Conservation (phyloP, 2,329 filamentous ascomycete species). For the Trichoderma citrinoviride region DNA sequence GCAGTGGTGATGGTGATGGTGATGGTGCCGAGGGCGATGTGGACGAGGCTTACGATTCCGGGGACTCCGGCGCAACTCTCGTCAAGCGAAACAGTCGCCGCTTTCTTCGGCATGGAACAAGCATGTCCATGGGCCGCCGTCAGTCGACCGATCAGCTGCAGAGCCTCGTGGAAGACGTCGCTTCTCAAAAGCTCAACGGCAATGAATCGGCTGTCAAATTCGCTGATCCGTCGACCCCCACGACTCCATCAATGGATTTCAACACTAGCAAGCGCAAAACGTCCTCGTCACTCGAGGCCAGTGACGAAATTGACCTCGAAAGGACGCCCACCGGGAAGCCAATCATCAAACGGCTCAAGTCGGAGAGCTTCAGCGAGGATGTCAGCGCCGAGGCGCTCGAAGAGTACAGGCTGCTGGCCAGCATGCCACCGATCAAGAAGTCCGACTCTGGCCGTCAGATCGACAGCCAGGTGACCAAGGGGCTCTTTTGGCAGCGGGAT, state of each 20-base stretch:
- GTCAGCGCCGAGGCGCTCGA: constrained; percentile 37
- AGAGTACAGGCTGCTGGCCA: constrained; percentile 48
- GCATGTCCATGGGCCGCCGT: constrained; percentile 41
- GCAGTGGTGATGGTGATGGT: constrained; percentile 36
- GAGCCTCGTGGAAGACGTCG: constrained; percentile 51
- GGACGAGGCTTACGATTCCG: constrained; percentile 45
- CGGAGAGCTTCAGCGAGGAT: constrained; percentile 43
- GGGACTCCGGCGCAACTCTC: constrained; percentile 35
- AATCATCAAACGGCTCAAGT: constrained; percentile 55
- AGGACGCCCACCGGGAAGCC: constrained; percentile 42
- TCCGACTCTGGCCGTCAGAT: constrained; percentile 55
- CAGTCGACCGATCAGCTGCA: constrained; percentile 51
- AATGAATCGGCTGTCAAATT: constrained; percentile 35
- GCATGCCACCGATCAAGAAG: constrained; percentile 49
- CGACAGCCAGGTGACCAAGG: constrained; percentile 55
- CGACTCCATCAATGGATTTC: constrained; percentile 37
- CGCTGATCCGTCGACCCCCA: constrained; percentile 25
- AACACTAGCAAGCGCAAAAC: constrained; percentile 57
- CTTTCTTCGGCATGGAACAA: constrained; percentile 27
- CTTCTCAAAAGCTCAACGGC: constrained; percentile 55
- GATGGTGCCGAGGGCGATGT: constrained; percentile 47
- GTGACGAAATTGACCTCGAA: constrained; percentile 52
- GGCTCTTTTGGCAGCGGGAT: constrained; percentile 57
- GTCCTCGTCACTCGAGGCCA: constrained; percentile 43
- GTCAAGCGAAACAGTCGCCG: constrained; percentile 26